A percentile compares a stretch with the other conserved stretches of the same genome.
These are phyloP conservation scores for Cryptococcus sp. DNA, from an alignment of 1,284 basidiomycete genomes.

Conservation along the genomic window DNA sequence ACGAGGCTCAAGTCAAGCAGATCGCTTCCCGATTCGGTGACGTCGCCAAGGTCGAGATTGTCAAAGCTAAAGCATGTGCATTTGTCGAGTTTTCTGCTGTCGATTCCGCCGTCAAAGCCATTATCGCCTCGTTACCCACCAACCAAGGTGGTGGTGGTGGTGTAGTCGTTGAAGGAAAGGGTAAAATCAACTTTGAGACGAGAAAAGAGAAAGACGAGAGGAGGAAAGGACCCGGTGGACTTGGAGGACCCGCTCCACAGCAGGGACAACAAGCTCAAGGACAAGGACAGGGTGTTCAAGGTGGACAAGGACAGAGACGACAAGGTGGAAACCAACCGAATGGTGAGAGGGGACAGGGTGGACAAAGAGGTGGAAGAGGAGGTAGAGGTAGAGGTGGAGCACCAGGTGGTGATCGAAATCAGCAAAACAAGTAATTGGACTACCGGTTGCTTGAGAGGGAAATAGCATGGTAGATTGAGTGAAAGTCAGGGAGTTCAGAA, in stretches of 20 bases:
- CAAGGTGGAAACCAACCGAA: constrained; percentile 1
- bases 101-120: constrained; percentile 79
- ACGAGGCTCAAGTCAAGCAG: constrained; percentile 57
- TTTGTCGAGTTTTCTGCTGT: constrained; percentile 83
- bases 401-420: constrained; percentile 3
- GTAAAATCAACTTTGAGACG: constrained; percentile 73
- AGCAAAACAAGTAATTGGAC: background rate
- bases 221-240: constrained; percentile 17
- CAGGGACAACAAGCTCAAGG: background rate
- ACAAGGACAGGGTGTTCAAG: constrained; percentile 5
- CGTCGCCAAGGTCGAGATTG: constrained; percentile 83
- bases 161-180: constrained; percentile 63
- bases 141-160: constrained; percentile 79
- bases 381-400: constrained; percentile 8
- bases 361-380: constrained; percentile 2
- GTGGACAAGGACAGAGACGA: constrained; percentile 3
- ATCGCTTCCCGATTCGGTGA: constrained; percentile 74
- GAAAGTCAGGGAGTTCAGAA: no score
- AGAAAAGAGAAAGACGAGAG: constrained; percentile 81
- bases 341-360: constrained; percentile 3
- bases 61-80: constrained; percentile 82
- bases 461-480: no score
- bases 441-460: no score
- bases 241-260: background rate
- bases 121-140: constrained; percentile 62